These are phyloP conservation scores for Aspergillus quadricinctus DNA, from an alignment of 2,329 filamentous ascomycete species.

Conservation along the genomic window DNA sequence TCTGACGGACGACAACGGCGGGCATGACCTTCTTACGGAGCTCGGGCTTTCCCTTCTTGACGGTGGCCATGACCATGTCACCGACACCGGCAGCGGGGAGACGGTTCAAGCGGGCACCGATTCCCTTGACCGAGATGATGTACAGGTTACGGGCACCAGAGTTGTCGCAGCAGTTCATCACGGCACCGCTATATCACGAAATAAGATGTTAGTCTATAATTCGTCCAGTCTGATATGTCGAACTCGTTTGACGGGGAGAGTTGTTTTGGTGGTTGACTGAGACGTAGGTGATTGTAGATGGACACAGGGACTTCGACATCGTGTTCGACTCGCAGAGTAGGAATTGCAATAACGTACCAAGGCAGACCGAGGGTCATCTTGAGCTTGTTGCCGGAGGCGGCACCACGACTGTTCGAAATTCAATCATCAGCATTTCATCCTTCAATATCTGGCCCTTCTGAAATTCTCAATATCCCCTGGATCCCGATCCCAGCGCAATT, in stretches of 20 bases:
- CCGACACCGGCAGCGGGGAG: conserved; percentile 96
- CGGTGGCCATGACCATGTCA: conserved; percentile 99
- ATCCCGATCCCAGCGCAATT: conserved; percentile 5
- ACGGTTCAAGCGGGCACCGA: conserved; percentile 95
- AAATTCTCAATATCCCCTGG: neutral
- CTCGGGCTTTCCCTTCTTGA: conserved; percentile 99
- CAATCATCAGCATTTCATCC: conserved; percentile 18
- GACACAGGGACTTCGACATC: conserved; percentile 2
- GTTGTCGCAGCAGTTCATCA: conserved; percentile 99
- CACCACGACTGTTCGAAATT: conserved; percentile 56
- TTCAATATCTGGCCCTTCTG: conserved; percentile 3
- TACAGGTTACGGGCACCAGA: conserved; percentile 97
- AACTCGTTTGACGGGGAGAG: conserved; percentile 3
- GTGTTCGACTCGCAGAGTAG: conserved; percentile 9
- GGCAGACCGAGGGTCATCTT: conserved; percentile 99
- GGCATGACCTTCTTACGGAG: conserved; percentile 99
- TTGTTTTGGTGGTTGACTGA: conserved; percentile 4
- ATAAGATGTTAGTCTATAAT: conserved; percentile 12
- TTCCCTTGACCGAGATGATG: conserved; percentile 99
- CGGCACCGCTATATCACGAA: conserved; percentile 68
- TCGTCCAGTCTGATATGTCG: conserved; percentile 10
- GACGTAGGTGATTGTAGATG: neutral
- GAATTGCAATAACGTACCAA: conserved; percentile 67
- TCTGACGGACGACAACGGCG: conserved; percentile 96
- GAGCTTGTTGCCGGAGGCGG: conserved; percentile 98